A percentile compares a stretch with the other conserved stretches of the same genome.
These are phyloP conservation scores for Flammula alnicola DNA, from an alignment of 1,284 basidiomycete species.

Conservation along the genomic window DNA sequence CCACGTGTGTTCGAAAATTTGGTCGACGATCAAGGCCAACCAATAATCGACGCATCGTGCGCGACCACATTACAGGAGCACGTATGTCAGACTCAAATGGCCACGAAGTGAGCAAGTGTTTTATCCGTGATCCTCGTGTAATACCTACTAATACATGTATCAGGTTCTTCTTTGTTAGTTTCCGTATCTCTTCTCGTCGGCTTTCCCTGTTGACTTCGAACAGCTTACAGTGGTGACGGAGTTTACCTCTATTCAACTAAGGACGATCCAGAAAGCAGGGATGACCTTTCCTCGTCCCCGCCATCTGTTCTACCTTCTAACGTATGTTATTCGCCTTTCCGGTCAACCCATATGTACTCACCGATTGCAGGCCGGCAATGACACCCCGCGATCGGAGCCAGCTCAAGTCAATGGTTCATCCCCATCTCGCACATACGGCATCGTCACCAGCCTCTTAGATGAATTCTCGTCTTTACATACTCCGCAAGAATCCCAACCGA, in stretches of 20 bases:
- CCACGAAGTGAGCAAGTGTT: slow-evolving; percentile 65
- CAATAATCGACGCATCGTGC: slow-evolving; percentile 34
- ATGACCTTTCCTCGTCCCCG: slow-evolving; percentile 18
- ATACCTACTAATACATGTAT: not conserved
- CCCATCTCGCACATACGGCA: not conserved
- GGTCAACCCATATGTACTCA: not conserved
- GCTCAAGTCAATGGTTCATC: not conserved
- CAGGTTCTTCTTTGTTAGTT: slow-evolving; percentile 61
- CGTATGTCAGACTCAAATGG: slow-evolving; percentile 78
- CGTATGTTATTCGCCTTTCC: not conserved
- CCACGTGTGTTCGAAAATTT: slow-evolving; percentile 87
- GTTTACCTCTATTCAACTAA: slow-evolving; percentile 83
- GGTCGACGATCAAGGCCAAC: slow-evolving; percentile 54
- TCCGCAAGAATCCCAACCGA: slow-evolving; percentile 25
- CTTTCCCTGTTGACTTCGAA: slow-evolving; percentile 11
- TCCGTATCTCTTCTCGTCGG: not conserved
- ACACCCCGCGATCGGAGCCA: not conserved
- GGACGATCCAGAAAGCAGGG: slow-evolving; percentile 58
- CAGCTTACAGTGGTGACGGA: slow-evolving; percentile 80
- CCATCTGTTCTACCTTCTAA: slow-evolving; percentile 22
- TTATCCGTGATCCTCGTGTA: not conserved
- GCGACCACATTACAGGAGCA: slow-evolving; percentile 79
- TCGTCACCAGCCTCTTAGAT: slow-evolving; percentile 4
- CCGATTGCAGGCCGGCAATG: not conserved
- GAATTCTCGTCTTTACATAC: not conserved